Percentiles rank a stretch among this genome's conserved stretches.
phyloP scores from a whole-genome alignment of 768 basidiomycete genomes.

The Podaxis carcinomalis region DNA sequence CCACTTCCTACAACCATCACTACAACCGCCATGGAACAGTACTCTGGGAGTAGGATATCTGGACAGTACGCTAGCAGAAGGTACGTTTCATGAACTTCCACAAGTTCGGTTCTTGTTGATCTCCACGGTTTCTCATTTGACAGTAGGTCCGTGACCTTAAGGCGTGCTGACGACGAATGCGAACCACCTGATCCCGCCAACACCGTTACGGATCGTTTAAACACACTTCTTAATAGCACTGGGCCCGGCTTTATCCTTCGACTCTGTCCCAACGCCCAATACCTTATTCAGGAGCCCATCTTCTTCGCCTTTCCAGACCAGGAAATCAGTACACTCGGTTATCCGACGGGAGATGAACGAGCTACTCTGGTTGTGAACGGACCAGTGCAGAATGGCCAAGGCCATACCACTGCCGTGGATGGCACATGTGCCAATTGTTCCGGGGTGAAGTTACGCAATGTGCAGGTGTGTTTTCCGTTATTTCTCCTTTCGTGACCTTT shows the following conservation, averaged over 20 bases:
- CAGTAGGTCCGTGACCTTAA: neutral
- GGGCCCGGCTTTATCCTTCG: conserved; percentile 62
- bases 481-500: neutral
- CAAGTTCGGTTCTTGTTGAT: neutral
- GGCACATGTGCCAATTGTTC: conserved; percentile 58
- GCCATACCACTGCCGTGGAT: conserved; percentile 71
- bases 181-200: conserved; percentile 50
- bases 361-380: conserved; percentile 72
- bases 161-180: conserved; percentile 20
- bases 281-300: conserved; percentile 63
- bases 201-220: conserved; percentile 63
- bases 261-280: conserved; percentile 61
- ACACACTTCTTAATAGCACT: conserved; percentile 58
- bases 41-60: neutral
- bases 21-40: conserved; percentile 2
- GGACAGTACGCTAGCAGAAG: neutral
- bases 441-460: conserved; percentile 61
- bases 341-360: conserved; percentile 62
- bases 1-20: neutral
- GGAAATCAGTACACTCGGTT: conserved; percentile 79
- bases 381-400: conserved; percentile 52
- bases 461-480: conserved; percentile 47
- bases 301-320: conserved; percentile 63
- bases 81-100: neutral
- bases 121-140: neutral